These are phyloP conservation scores for Paramecium biaurelia DNA, from an alignment of 73 alveolate species.

Conservation along the genomic window DNA sequence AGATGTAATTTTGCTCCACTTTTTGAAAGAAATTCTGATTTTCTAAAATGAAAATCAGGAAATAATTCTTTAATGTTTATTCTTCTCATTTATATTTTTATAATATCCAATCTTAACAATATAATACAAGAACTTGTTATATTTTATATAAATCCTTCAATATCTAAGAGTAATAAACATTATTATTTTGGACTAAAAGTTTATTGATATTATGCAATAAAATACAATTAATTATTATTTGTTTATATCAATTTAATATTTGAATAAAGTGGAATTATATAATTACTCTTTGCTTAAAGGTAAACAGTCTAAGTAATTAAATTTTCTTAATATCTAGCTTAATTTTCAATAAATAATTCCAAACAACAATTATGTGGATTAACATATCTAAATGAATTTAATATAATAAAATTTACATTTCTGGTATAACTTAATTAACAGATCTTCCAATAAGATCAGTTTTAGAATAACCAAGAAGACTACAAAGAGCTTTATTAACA, in stretches of 20 bases:
- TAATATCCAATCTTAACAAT: not conserved
- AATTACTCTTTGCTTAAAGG: not conserved
- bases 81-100: not conserved
- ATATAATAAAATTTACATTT: not conserved
- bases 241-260: not conserved
- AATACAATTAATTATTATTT: not conserved
- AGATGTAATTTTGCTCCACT: not conserved
- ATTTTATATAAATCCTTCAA: not conserved
- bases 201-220: not conserved
- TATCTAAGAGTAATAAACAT: not conserved
- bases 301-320: not conserved
- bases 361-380: not conserved
- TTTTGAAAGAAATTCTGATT: not conserved
- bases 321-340: not conserved
- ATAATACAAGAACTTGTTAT: not conserved
- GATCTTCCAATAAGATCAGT: slow-evolving; percentile 30
- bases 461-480: slow-evolving; percentile 41
- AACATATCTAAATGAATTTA: not conserved
- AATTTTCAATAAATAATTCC: not conserved
- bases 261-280: not conserved
- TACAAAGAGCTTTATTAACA: slow-evolving; percentile 30
- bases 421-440: not conserved
- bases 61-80: not conserved
- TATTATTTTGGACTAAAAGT: not conserved
- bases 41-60: not conserved